These are phyloP conservation scores for Beauveria pseudobassiana DNA, from an alignment of 2,329 filamentous ascomycete genomes.

Conservation along the genomic window DNA sequence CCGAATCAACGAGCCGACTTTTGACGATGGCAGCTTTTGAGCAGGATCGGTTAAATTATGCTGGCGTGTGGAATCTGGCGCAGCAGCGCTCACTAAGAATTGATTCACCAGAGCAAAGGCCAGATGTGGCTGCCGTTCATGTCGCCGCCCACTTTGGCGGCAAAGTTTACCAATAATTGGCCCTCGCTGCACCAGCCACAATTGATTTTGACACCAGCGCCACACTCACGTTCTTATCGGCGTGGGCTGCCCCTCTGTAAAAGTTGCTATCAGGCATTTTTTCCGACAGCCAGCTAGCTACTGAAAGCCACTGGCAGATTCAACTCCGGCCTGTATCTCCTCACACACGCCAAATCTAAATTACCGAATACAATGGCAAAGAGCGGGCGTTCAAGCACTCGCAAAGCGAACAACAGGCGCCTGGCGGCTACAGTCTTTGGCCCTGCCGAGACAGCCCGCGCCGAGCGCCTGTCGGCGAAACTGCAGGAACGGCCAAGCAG, in stretches of 20 bases:
- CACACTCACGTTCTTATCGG: conserved; percentile 8
- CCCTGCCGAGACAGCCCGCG: conserved; percentile 70
- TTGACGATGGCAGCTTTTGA: conserved; percentile 4
- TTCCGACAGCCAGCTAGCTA: not conserved
- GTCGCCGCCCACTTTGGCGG: not conserved
- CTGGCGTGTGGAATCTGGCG: not conserved
- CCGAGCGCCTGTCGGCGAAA: conserved; percentile 78
- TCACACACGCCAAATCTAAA: not conserved
- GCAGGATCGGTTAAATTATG: not conserved
- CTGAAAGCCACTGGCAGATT: not conserved
- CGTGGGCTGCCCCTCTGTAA: conserved; percentile 9
- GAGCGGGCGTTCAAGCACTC: conserved; percentile 68
- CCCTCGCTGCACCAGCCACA: conserved; percentile 1
- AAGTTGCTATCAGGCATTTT: conserved; percentile 9
- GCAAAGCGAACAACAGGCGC: conserved; percentile 75
- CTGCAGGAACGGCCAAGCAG: conserved; percentile 68
- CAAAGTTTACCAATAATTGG: not conserved
- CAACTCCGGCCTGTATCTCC: not conserved
- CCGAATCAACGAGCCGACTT: not conserved
- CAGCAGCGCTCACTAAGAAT: not conserved
- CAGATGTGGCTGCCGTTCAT: not conserved
- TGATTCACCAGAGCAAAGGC: not conserved
- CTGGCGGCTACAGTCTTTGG: conserved; percentile 79
- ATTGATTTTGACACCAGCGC: not conserved
- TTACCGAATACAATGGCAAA: conserved; percentile 67